Evolutionary conservation across 2,329 filamentous ascomycete species (phyloP).

Genomic region (Sporothrix pseudoabietina): DNA sequence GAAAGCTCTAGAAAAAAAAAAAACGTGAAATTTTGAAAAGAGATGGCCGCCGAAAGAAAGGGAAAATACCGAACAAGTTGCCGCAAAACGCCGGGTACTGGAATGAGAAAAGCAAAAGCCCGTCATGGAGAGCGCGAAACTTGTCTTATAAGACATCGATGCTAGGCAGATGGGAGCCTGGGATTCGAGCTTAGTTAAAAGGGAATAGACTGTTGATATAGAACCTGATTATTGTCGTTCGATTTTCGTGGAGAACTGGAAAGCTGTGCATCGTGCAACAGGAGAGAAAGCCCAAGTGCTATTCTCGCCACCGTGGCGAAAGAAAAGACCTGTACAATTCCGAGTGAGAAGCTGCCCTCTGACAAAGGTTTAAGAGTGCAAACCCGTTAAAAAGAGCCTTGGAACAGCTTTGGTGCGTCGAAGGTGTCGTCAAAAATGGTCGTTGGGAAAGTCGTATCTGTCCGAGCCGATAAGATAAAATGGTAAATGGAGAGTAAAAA

Average conservation of each 20-base stretch:
- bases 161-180: conserved; percentile 12
- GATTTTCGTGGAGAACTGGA: neutral
- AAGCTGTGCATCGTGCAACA: neutral
- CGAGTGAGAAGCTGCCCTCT: conserved; percentile 26
- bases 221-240: too few species aligned
- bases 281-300: neutral
- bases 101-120: neutral
- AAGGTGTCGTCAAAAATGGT: neutral
- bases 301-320: neutral
- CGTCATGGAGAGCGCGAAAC: neutral
- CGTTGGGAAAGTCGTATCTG: neutral
- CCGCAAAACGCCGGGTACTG: neutral
- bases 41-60: neutral
- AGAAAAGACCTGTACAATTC: conserved; percentile 27
- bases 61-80: neutral
- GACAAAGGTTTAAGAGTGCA: conserved; percentile 15
- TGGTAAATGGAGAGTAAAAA: neutral
- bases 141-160: neutral
- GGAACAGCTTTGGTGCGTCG: neutral
- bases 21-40: neutral
- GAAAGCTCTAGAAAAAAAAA: neutral
- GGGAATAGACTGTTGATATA: neutral
- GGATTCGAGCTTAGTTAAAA: neutral
- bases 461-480: neutral
- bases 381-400: conserved; percentile 2